Base-by-base conservation (phyloP, 345 rosid genomes). In the Pelargonium nanum region DNA sequence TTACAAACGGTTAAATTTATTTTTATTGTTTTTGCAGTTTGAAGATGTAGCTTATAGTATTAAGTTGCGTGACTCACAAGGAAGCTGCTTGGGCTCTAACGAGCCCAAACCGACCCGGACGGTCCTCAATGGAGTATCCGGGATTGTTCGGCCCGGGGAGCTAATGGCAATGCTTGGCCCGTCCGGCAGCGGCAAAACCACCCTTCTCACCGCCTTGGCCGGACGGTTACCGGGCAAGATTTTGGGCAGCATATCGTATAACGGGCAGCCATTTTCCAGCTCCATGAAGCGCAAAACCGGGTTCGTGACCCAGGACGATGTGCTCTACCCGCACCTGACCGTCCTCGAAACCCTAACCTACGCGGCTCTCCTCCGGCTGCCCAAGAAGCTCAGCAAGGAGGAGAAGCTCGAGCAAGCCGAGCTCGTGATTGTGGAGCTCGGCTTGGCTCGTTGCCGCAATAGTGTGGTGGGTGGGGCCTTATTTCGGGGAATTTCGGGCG, bases 111-210 rank as follows among this genome's bases (percentile, higher is more conserved):
- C 80, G 13, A 74, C 75, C 60, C 80, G 83, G 53, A 75, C 60
- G 6, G 61, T 91, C 12, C 91, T 91, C 24, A 88, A 85, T 21
- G 85, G 87, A n/a, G 86, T 85, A 54, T 85, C 80, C 32, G 96
- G 96, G n/a, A 68, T 84, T 23, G 96, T 83, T 32, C 78, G 77
- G 25, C 97, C 97, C 0, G 96, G 96, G 5, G 91, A 91, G 81
- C 68, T 91, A 23, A 75, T 91, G 21, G 96, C 97, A 73, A 87
- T 91, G 96, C 85, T 91, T 8, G 97, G 97, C 23, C 97, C 97
- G 23, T 91, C 97, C 0, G 97, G 97, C 0, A 87, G 97, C 57
- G 97, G 97, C 60, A 91, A 91, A 78, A 91, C 96, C 55, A 85
- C 97, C 44, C 84, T 91, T 56, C 75, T 91, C 32, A 82, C 97